These are phyloP conservation scores for Backusella circina DNA, from an alignment of 192 early-diverging fungal species.

Conservation along the genomic window DNA sequence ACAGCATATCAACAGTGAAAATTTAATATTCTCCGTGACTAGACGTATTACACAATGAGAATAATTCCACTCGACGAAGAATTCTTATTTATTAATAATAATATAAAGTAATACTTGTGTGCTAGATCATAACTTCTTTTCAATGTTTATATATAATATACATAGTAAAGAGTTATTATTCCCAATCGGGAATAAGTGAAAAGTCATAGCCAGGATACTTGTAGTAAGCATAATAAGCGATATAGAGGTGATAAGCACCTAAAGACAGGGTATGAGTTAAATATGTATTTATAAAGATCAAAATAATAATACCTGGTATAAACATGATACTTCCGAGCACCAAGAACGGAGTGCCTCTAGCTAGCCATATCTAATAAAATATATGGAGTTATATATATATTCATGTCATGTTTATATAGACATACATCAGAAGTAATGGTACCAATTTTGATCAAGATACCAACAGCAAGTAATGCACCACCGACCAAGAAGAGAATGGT, in stretches of 20 bases:
- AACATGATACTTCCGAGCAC: conserved; percentile 54
- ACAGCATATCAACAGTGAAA: no score
- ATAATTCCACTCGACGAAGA: no score
- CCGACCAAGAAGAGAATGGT: conserved; percentile 43
- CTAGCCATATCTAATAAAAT: conserved; percentile 44
- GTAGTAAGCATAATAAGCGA: conserved; percentile 56
- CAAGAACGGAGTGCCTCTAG: conserved; percentile 49
- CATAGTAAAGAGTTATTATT: no score
- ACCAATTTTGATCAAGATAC: conserved; percentile 48
- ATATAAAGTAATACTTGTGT: no score
- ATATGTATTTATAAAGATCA: no score
- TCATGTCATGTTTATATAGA: background rate
- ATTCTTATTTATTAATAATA: no score
- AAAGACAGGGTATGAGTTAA: background rate
- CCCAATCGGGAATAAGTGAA: conserved; percentile 24
- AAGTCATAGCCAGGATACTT: conserved; percentile 55
- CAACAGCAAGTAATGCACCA: conserved; percentile 41
- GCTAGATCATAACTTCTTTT: no score
- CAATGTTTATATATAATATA: no score
- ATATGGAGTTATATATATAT: background rate
- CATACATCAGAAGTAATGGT: conserved; percentile 43
- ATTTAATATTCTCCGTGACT: no score
- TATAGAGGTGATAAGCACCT: conserved; percentile 50
- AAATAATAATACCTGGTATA: conserved; percentile 52
- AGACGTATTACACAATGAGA: no score